These are phyloP conservation scores for Suillus discolor DNA, from an alignment of 768 basidiomycete species.

Conservation along the genomic window DNA sequence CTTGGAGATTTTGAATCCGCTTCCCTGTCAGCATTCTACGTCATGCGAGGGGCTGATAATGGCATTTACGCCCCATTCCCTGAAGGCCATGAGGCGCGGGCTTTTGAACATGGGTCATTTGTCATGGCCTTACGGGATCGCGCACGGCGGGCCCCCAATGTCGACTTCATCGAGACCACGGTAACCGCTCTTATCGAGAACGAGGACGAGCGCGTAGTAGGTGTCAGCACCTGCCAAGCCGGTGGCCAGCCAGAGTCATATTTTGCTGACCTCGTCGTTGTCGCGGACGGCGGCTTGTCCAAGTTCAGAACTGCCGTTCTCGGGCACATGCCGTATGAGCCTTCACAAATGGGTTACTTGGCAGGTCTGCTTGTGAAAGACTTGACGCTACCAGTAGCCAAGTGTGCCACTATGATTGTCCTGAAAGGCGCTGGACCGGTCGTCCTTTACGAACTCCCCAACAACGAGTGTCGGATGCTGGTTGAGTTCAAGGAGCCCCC, in stretches of 20 bases:
- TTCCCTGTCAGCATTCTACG: slow-evolving; percentile 77
- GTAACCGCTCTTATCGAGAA: slow-evolving; percentile 20
- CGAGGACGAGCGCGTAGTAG: slow-evolving; percentile 22
- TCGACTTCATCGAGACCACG: slow-evolving; percentile 74
- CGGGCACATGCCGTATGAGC: slow-evolving; percentile 44
- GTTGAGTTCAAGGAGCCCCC: slow-evolving; percentile 81
- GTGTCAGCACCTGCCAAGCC: slow-evolving; percentile 39
- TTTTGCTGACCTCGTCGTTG: slow-evolving; percentile 71
- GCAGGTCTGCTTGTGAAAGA: slow-evolving; percentile 82
- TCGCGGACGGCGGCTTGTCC: slow-evolving; percentile 90
- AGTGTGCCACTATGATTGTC: slow-evolving; percentile 77
- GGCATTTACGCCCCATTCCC: slow-evolving; percentile 86
- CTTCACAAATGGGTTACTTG: slow-evolving; percentile 69
- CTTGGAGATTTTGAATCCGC: slow-evolving; percentile 85
- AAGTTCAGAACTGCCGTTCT: slow-evolving; percentile 74
- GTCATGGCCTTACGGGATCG: slow-evolving; percentile 72
- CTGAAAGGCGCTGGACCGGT: slow-evolving; percentile 79
- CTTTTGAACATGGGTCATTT: slow-evolving; percentile 89
- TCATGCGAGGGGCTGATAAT: slow-evolving; percentile 50
- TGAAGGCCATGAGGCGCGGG: slow-evolving; percentile 59
- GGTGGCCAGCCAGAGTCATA: slow-evolving; percentile 49
- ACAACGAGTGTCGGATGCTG: slow-evolving; percentile 84
- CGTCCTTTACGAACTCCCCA: slow-evolving; percentile 82
- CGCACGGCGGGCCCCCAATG: slow-evolving; percentile 53
- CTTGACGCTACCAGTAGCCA: slow-evolving; percentile 61